Evolutionary conservation across 139 green algal species (phyloP).

Genomic region (Volvox africanus): DNA sequence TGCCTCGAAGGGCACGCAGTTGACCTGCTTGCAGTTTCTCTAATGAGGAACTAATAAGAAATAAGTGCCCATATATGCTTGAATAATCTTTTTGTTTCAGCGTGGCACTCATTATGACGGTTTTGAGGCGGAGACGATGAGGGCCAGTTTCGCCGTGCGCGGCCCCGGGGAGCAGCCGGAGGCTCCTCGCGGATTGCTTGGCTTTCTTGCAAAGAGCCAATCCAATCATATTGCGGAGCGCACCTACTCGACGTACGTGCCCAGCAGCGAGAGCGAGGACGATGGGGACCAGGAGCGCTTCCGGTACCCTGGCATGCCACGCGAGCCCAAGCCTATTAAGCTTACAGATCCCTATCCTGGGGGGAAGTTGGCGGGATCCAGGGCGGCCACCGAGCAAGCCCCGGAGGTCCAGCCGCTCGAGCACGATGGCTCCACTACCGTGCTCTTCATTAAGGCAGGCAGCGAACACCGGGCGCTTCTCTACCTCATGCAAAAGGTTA

Average conservation of each 20-base stretch:
- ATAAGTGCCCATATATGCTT: too few species aligned
- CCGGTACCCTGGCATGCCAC: constrained; percentile 25
- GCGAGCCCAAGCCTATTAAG: constrained; percentile 5
- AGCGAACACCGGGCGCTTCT: constrained; percentile 41
- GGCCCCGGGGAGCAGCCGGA: not conserved
- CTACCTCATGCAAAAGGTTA: constrained; percentile 44
- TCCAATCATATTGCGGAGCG: not conserved
- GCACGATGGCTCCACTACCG: constrained; percentile 37
- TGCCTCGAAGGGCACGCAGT: too few species aligned
- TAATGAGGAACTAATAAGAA: too few species aligned
- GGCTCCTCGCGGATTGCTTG: constrained; percentile 1
- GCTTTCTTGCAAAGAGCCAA: not conserved
- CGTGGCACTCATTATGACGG: too few species aligned
- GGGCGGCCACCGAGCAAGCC: not conserved
- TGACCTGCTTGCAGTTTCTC: too few species aligned
- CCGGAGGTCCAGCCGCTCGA: not conserved
- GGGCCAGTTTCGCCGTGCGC: not conserved
- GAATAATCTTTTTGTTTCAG: too few species aligned
- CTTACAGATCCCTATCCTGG: not conserved
- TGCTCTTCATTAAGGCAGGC: constrained; percentile 28
- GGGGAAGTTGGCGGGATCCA: not conserved
- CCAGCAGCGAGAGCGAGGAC: not conserved
- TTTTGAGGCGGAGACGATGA: not conserved
- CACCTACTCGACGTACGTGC: not conserved
- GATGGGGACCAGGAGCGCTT: constrained; percentile 6